Conservation (phyloP, 148 eudicot species). For the Arctostaphylos glauca region DNA sequence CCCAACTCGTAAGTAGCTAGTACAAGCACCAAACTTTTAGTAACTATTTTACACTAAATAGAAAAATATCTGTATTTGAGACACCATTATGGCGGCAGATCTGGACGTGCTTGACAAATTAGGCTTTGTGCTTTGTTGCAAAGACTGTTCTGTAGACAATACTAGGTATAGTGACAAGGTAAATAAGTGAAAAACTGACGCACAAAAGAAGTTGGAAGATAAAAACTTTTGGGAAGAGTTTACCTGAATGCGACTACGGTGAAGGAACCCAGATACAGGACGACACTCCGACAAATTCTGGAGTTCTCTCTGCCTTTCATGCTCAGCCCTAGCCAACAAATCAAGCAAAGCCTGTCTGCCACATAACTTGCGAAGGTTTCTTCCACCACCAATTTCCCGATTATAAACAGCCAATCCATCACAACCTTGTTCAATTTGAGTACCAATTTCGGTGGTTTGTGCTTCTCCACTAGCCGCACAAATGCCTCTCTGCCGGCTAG, state of each 20-base stretch:
- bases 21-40: background rate
- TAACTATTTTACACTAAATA: background rate
- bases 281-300: conserved; percentile 44
- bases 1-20: background rate
- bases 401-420: conserved; percentile 40
- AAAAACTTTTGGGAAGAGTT: conserved; percentile 6
- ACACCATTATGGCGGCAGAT: background rate
- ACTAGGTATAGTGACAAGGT: background rate
- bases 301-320: conserved; percentile 65
- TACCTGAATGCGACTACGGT: conserved; percentile 91
- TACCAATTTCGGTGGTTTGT: conserved; percentile 45
- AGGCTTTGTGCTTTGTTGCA: background rate
- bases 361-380: conserved; percentile 62
- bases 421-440: conserved; percentile 51
- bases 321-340: conserved; percentile 58
- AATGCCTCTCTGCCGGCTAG: conserved; percentile 43
- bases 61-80: background rate
- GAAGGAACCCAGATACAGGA: conserved; percentile 66
- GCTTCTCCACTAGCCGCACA: conserved; percentile 40
- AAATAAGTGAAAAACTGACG: background rate
- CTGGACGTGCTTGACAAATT: background rate
- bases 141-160: background rate
- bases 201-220: background rate
- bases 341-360: conserved; percentile 92
- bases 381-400: conserved; percentile 40